Evolutionary conservation across 495 filamentous ascomycete genomes (phyloP).

Genomic region (Durotheca rogersii): DNA sequence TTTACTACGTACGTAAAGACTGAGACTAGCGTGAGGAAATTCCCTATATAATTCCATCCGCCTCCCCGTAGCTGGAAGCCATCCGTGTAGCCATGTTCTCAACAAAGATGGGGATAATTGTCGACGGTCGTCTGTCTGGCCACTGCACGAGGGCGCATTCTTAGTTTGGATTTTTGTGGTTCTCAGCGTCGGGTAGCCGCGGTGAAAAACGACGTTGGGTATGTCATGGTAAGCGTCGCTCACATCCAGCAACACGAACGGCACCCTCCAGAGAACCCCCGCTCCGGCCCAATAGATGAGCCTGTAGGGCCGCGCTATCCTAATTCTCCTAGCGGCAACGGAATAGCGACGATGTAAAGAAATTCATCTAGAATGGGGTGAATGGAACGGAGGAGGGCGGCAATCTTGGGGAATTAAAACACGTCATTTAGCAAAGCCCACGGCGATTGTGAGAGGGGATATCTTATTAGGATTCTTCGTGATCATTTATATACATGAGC

Average conservation of each 20-base stretch:
- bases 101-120: too few relatives aligned
- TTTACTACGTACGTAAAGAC: too few relatives aligned
- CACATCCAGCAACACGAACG: slow-evolving; percentile 12
- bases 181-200: slow-evolving; percentile 20
- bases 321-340: too few relatives aligned
- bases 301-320: slow-evolving; percentile 32
- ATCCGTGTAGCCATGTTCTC: too few relatives aligned
- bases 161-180: too few relatives aligned
- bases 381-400: background rate
- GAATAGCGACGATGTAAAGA: too few relatives aligned
- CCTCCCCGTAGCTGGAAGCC: too few relatives aligned
- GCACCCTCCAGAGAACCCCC: slow-evolving; percentile 11
- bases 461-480: slow-evolving; percentile 30
- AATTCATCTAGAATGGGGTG: too few relatives aligned
- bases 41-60: too few relatives aligned
- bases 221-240: background rate
- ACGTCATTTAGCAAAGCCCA: background rate
- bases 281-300: slow-evolving; percentile 11
- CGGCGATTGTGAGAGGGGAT: slow-evolving; percentile 37
- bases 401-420: background rate
- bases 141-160: too few relatives aligned
- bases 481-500: slow-evolving; percentile 36
- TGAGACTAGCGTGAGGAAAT: too few relatives aligned
- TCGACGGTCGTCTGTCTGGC: too few relatives aligned
- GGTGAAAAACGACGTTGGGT: background rate